A percentile compares a stretch with the other conserved stretches of the same genome.
These are phyloP conservation scores for Nicotiana tabacum DNA, from an alignment of 257 asterid species.

Conservation along the genomic window DNA sequence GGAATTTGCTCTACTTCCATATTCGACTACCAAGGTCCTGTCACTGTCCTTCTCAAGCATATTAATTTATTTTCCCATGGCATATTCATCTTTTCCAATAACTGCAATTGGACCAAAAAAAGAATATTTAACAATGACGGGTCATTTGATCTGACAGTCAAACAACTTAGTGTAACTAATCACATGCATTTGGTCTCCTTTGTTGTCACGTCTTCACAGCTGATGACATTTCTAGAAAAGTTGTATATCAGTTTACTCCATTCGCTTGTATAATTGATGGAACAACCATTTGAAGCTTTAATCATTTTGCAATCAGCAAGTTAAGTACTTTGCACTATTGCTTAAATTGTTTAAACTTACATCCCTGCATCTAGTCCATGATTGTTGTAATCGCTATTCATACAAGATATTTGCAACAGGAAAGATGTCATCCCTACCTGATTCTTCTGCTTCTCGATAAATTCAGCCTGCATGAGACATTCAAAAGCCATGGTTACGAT, in stretches of 20 bases:
- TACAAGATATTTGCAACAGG: neutral
- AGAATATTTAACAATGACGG: neutral
- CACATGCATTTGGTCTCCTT: neutral
- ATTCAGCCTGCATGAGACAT: slow-evolving; percentile 29
- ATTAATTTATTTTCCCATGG: slow-evolving; percentile 20
- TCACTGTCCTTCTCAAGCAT: slow-evolving; percentile 35
- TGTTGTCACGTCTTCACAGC: neutral
- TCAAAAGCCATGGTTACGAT: neutral
- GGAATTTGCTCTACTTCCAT: neutral
- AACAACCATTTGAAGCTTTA: neutral
- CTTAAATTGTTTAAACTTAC: neutral
- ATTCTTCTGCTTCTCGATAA: slow-evolving; percentile 37
- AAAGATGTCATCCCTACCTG: slow-evolving; percentile 19
- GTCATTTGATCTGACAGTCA: neutral
- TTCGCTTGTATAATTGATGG: neutral
- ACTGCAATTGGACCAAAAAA: slow-evolving; percentile 13
- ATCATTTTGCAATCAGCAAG: neutral
- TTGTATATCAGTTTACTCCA: neutral
- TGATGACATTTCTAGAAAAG: neutral
- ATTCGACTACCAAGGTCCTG: slow-evolving; percentile 37
- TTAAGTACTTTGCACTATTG: neutral
- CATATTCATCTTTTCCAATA: slow-evolving; percentile 15
- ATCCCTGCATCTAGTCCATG: slow-evolving; percentile 1
- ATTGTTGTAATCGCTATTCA: neutral
- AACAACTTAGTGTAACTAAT: neutral